Conservation (phyloP, 352 stramenopile species). For the Pythium apleroticum region DNA sequence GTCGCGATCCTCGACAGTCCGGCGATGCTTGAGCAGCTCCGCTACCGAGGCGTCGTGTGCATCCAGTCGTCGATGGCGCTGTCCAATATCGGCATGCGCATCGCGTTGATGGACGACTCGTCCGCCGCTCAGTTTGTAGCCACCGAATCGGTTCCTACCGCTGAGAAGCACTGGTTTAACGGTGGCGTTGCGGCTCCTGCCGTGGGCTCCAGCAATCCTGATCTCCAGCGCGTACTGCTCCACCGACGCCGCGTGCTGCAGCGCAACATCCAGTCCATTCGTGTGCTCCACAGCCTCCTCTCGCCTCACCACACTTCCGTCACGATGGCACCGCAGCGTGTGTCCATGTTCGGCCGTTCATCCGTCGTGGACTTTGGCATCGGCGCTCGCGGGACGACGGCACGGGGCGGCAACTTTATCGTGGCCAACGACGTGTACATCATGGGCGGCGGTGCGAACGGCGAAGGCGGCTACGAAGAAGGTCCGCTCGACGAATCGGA, state of each 20-base stretch:
- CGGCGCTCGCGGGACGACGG: neutral
- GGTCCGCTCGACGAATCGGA: slow-evolving; percentile 6
- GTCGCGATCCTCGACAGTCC: slow-evolving; percentile 49
- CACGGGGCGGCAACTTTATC: slow-evolving; percentile 2
- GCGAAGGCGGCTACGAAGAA: slow-evolving; percentile 25
- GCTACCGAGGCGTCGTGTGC: slow-evolving; percentile 44
- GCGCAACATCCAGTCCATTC: slow-evolving; percentile 18
- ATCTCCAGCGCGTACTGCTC: slow-evolving; percentile 14
- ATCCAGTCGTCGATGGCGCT: slow-evolving; percentile 58
- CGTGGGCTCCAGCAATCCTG: neutral
- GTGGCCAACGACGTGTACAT: slow-evolving; percentile 21
- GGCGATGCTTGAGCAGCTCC: slow-evolving; percentile 35
- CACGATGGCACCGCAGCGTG: slow-evolving; percentile 35
- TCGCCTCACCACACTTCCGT: neutral
- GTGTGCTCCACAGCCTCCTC: slow-evolving; percentile 3
- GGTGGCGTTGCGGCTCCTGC: neutral
- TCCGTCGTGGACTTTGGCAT: slow-evolving; percentile 17
- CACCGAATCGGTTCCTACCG: neutral
- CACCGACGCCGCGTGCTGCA: slow-evolving; percentile 16
- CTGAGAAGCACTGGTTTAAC: slow-evolving; percentile 13
- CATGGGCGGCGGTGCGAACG: slow-evolving; percentile 20
- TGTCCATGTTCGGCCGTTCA: slow-evolving; percentile 55
- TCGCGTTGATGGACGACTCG: slow-evolving; percentile 42
- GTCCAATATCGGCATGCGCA: slow-evolving; percentile 50
- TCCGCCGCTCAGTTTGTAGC: neutral